Conservation (phyloP, 257 asterid genomes). For the Sherardia arvensis region DNA sequence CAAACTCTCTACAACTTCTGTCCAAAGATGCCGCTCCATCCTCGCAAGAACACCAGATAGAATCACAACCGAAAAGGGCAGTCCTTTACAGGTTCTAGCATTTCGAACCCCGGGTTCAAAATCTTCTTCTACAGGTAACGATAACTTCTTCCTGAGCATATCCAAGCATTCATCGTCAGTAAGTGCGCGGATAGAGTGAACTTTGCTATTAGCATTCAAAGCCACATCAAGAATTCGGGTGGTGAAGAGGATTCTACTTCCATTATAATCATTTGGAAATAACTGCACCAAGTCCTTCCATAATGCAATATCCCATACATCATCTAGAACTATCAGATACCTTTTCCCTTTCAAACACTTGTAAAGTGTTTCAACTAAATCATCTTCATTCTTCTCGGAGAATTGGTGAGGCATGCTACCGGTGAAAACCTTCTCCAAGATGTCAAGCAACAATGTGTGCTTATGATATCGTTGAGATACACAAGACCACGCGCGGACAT, state of each 20-base stretch:
- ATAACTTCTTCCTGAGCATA: conserved; percentile 3
- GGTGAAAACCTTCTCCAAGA: not conserved
- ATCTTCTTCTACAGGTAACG: conserved; percentile 5
- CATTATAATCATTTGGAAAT: conserved; percentile 4
- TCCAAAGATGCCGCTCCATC: conserved; percentile 1
- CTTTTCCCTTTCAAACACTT: conserved; percentile 1
- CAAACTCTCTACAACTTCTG: not conserved
- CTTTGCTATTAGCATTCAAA: not conserved
- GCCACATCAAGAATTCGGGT: not conserved
- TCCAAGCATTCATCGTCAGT: conserved; percentile 8
- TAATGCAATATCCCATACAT: conserved; percentile 5
- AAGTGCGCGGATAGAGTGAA: not conserved
- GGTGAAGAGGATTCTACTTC: conserved; percentile 8
- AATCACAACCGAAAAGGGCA: conserved; percentile 13
- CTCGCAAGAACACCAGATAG: conserved; percentile 15
- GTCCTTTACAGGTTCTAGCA: conserved; percentile 12
- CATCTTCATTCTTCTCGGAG: not conserved
- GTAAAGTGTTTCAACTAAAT: not conserved
- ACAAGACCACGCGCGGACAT: conserved; percentile 3
- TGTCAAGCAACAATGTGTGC: not conserved
- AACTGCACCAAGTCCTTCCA: conserved; percentile 2
- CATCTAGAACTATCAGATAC: conserved; percentile 13
- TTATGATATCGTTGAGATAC: conserved; percentile 10
- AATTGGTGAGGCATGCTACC: not conserved
- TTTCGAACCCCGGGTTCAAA: not conserved